phyloP scores from a whole-genome alignment of 768 basidiomycete species.

The Mycena metata region DNA sequence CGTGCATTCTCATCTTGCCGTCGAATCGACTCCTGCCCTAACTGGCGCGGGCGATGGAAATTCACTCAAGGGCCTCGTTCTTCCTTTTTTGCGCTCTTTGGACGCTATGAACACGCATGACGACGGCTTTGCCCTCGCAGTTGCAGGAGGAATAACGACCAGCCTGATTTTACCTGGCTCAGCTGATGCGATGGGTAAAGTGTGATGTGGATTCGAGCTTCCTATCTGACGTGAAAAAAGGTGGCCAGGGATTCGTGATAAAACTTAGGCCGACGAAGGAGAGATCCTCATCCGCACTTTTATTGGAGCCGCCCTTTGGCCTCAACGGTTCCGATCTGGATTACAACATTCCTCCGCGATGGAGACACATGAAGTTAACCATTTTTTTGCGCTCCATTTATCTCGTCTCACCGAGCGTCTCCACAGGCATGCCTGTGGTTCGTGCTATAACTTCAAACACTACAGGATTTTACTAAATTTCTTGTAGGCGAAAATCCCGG shows the following conservation, averaged over 20 bases:
- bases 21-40: slow-evolving; percentile 47
- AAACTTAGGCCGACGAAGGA: slow-evolving; percentile 83
- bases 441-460: background rate
- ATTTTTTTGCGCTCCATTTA: background rate
- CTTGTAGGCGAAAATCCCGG: slow-evolving; percentile 67
- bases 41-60: slow-evolving; percentile 64
- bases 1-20: slow-evolving; percentile 69
- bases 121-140: slow-evolving; percentile 71
- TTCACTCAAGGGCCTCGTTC: slow-evolving; percentile 58
- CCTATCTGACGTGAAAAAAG: slow-evolving; percentile 47
- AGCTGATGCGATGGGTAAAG: slow-evolving; percentile 69
- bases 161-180: slow-evolving; percentile 81
- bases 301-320: slow-evolving; percentile 79
- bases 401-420: background rate
- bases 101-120: slow-evolving; percentile 87
- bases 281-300: slow-evolving; percentile 78
- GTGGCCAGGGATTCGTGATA: slow-evolving; percentile 88
- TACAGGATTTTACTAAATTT: slow-evolving; percentile 28
- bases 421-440: slow-evolving; percentile 63
- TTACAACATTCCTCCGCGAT: slow-evolving; percentile 60
- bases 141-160: slow-evolving; percentile 86
- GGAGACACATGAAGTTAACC: slow-evolving; percentile 82
- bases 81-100: slow-evolving; percentile 74
- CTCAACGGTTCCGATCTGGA: slow-evolving; percentile 59
- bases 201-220: background rate